Percentiles rank a stretch among this genome's conserved stretches.
Conservation (phyloP, 257 asterid genomes). For the Primulina eburnea region DNA sequence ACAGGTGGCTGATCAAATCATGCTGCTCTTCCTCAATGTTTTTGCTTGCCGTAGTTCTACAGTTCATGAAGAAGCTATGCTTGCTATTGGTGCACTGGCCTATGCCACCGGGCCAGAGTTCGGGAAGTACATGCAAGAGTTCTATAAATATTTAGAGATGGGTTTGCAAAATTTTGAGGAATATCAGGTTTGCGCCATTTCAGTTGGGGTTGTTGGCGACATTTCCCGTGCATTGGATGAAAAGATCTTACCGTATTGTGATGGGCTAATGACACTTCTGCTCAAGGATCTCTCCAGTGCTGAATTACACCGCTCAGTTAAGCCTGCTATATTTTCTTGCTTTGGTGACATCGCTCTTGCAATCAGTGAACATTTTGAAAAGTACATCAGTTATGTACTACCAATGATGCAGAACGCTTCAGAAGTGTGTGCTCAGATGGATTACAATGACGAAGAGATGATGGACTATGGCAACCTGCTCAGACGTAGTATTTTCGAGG, state of each 20-base stretch:
- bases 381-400: conserved; percentile 53
- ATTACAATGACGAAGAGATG: conserved; percentile 65
- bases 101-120: conserved; percentile 65
- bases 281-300: conserved; percentile 68
- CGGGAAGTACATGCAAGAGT: conserved; percentile 70
- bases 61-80: conserved; percentile 93
- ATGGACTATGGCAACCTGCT: conserved; percentile 72
- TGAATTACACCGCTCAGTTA: conserved; percentile 70
- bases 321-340: conserved; percentile 83
- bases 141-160: conserved; percentile 71
- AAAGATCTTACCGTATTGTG: conserved; percentile 73
- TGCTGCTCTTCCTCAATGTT: conserved; percentile 68
- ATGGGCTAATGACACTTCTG: conserved; percentile 69
- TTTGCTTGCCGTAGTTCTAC: conserved; percentile 79
- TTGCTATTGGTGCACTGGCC: conserved; percentile 88
- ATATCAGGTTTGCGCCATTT: conserved; percentile 77
- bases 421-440: conserved; percentile 61
- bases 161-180: conserved; percentile 87
- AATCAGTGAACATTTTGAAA: conserved; percentile 69
- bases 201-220: conserved; percentile 93
- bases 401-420: conserved; percentile 87
- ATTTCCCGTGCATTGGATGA: conserved; percentile 77
- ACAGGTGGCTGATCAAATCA: conserved; percentile 73
- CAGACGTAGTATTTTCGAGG: conserved; percentile 75
- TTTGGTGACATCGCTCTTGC: conserved; percentile 94